Evolutionary conservation across 2,329 filamentous ascomycete species (phyloP).

Genomic region (Xylariales sp.): DNA sequence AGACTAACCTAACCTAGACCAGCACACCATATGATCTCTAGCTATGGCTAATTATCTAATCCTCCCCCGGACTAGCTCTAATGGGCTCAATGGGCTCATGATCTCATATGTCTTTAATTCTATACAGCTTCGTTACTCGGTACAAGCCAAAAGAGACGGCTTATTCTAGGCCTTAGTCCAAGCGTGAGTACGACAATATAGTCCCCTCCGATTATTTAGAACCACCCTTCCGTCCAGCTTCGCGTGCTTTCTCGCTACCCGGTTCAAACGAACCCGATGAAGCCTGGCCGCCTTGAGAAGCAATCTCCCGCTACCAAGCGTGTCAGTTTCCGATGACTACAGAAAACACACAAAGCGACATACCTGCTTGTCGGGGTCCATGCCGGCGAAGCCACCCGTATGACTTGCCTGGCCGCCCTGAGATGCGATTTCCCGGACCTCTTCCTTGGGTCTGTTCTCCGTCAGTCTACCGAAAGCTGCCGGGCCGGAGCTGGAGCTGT

Average conservation of each 20-base stretch:
- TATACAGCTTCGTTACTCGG: too few relatives aligned
- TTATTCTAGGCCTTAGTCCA: too few relatives aligned
- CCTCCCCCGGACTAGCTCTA: too few relatives aligned
- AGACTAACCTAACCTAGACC: too few relatives aligned
- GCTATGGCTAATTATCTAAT: too few relatives aligned
- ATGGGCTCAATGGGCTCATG: too few relatives aligned
- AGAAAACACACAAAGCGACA: background rate
- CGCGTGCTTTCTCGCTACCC: slow-evolving; percentile 27
- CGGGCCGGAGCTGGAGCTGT: background rate
- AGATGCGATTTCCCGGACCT: slow-evolving; percentile 31
- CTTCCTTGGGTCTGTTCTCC: slow-evolving; percentile 27
- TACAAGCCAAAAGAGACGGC: too few relatives aligned
- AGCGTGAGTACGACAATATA: too few relatives aligned
- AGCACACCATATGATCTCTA: too few relatives aligned
- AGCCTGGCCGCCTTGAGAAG: slow-evolving; percentile 30
- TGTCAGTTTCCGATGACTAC: background rate
- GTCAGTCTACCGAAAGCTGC: background rate
- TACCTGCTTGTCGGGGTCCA: slow-evolving; percentile 32
- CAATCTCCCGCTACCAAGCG: slow-evolving; percentile 21
- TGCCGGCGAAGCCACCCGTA: slow-evolving; percentile 20
- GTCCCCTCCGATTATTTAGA: slow-evolving; percentile 13
- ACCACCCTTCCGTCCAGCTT: slow-evolving; percentile 30
- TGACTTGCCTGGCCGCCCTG: slow-evolving; percentile 32
- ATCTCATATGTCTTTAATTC: too few relatives aligned
- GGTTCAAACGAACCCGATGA: slow-evolving; percentile 32